Base-by-base conservation (phyloP, 2,329 filamentous ascomycete species). In the Colletotrichum coccodes region DNA sequence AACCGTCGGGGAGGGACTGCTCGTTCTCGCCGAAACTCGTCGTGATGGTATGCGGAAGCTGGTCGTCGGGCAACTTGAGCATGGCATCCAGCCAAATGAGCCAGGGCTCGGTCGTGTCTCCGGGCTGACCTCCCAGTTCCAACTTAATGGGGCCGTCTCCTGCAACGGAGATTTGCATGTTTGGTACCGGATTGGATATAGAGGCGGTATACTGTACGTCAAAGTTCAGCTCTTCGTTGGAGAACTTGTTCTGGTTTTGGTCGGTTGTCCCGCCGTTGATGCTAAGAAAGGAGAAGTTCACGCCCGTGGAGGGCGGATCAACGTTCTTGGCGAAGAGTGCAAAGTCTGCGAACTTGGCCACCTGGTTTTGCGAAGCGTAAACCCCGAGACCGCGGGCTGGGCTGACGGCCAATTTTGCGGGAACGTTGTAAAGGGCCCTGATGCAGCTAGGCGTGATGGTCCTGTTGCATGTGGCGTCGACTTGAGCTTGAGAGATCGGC, bases 1-100 rank as follows among this genome's bases (percentile, higher is more conserved):
- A 92, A 4, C 83, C 79, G 26, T 79, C 78, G 0, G 90, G 89
- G 0, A 93, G 81, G 4, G 84, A 86, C 75, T 91, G 89, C 75
- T 94, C 91, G 53, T 90, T 84, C 72, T 92, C 90, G 30, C 90
- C 90, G 74, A 93, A 94, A 0, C 90, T 93, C n/a, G 90, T 91
- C 46, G 85, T 87, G 47, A 94, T 83, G 21, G 92, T 87, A 4
- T 87, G 84, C 0, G 92, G 91, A 0, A 93, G 81, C 21, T 87
- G 76, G 3, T 81, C 76, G 68, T 88, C 84, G 1, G 82, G 77
- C 23, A 90, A 83, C 23, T 80, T 76, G 3, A 92, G 80, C 11
- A 93, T 81, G 75, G 90, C 87, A 64, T 86, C 83, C 6, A 91
- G 83, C 76, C 91, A 90, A 18, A 86, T 86, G 3, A 93, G 82